phyloP scores from a whole-genome alignment of 192 early-diverging fungal species.

The Backusella psychrophila region DNA sequence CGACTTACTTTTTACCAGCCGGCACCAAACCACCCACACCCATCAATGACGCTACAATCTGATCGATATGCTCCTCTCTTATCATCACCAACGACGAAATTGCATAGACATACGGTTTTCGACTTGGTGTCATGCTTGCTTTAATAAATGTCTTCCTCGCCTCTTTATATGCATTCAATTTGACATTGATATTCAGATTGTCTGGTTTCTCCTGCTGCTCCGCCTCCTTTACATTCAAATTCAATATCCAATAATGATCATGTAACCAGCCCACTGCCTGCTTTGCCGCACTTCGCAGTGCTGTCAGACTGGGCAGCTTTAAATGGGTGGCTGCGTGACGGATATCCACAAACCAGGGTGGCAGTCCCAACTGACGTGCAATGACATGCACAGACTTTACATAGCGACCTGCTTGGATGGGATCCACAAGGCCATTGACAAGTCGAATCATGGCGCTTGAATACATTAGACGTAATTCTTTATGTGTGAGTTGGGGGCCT shows the following conservation, averaged over 20 bases:
- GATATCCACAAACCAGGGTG: constrained; percentile 67
- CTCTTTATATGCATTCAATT: constrained; percentile 29
- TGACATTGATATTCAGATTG: background rate
- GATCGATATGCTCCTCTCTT: constrained; percentile 20
- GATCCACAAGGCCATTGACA: constrained; percentile 63
- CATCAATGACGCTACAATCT: constrained; percentile 51
- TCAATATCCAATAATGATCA: constrained; percentile 42
- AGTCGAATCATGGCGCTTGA: constrained; percentile 47
- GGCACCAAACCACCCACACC: constrained; percentile 58
- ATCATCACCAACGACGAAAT: background rate
- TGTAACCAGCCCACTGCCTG: constrained; percentile 18
- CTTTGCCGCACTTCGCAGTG: constrained; percentile 46
- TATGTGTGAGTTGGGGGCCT: constrained; percentile 45
- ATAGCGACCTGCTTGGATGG: constrained; percentile 49
- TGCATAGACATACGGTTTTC: background rate
- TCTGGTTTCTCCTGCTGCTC: background rate
- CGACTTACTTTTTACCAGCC: constrained; percentile 49
- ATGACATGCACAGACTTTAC: constrained; percentile 52
- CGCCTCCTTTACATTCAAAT: constrained; percentile 29
- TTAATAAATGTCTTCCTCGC: constrained; percentile 26
- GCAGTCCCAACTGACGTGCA: constrained; percentile 53
- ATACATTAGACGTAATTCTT: constrained; percentile 50
- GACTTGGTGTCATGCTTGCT: background rate
- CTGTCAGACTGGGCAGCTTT: constrained; percentile 53
- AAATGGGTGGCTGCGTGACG: constrained; percentile 67